Evolutionary conservation across 2,329 filamentous ascomycete species (phyloP), one percentile per base, ranked within the genome.

Genomic region (Ophiostoma angusticollis): DNA sequence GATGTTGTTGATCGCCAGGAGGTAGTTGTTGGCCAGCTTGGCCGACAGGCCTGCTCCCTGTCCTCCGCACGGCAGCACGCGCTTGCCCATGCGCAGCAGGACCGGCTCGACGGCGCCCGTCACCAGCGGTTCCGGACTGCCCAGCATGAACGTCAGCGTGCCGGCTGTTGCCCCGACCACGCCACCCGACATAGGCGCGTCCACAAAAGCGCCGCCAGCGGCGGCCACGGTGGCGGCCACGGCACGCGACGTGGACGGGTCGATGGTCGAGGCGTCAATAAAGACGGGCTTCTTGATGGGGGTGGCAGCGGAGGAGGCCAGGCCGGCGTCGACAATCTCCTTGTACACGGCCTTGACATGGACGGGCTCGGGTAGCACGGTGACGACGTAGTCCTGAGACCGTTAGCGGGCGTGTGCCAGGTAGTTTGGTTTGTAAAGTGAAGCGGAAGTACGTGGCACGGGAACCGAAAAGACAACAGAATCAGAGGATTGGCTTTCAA

Each of bases 21-120:
- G 74, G 58, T 98, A 98, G 61, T 98, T 98, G 64, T 98, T 98
- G 38, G 89, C 87, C 23, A 98, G 70, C 63, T 98, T 98, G 28
- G 83, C 91, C 9, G 85, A 83, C 1, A 98, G 70, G 0, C 91
- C 91, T 3, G 84, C 74, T 9, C 86, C 87, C 49, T 93, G 86
- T 1, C 68, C 68, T 4, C 91, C 91, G 51, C 93, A 81, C 57
- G 93, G 86, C 45, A 93, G 69, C 5, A 93, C 80, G 43, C 80
- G 80, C 54, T 78, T 78, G 39, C 91, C 91, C 86, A 98, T 95
- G 44, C 76, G 67, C 17, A 78, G 66, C 5, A 98, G 68, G 1
- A 86, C 68, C 0, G 76, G 69, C 41, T 79, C 79, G 9, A 83
- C 68, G 9, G 74, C 70, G 2, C 75, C 62, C 2, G 75, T 61